A percentile compares a stretch with the other conserved stretches of the same genome.
These are phyloP conservation scores for Salvia hispanica DNA, from an alignment of 257 asterid genomes.

Conservation along the genomic window DNA sequence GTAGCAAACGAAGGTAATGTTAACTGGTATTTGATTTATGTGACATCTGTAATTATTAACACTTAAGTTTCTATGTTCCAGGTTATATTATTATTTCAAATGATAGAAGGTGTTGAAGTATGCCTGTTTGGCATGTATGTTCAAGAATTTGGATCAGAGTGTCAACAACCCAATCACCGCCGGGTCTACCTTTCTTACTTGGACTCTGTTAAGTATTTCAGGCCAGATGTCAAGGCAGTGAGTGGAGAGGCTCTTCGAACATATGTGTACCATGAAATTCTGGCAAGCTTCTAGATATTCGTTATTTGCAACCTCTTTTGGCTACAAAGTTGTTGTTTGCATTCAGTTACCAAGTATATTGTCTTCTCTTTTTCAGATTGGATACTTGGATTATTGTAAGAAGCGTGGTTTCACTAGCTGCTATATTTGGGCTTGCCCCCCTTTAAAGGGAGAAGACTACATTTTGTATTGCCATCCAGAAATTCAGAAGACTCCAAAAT, in stretches of 20 bases:
- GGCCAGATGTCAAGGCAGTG: conserved; percentile 91
- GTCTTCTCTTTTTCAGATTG: conserved; percentile 62
- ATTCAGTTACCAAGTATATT: conserved; percentile 19
- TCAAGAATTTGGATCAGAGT: conserved; percentile 98
- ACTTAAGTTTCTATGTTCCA: conserved; percentile 42
- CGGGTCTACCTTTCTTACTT: conserved; percentile 95
- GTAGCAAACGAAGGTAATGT: conserved; percentile 16
- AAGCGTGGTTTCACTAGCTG: conserved; percentile 94
- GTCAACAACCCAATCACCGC: conserved; percentile 91
- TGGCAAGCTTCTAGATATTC: conserved; percentile 57
- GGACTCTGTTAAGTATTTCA: conserved; percentile 98
- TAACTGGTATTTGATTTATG: background rate
- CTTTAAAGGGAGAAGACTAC: conserved; percentile 95
- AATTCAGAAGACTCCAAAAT: conserved; percentile 97
- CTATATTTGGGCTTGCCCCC: conserved; percentile 99
- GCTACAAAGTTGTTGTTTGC: conserved; percentile 8
- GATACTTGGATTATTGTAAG: conserved; percentile 94
- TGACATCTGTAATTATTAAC: conserved; percentile 14
- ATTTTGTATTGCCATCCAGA: conserved; percentile 99
- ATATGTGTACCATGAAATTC: conserved; percentile 93
- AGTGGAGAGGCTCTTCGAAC: conserved; percentile 99
- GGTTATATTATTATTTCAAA: conserved; percentile 91
- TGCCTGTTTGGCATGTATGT: conserved; percentile 98
- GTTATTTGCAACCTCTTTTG: conserved; percentile 6
- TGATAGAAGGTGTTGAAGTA: conserved; percentile 97